Percentiles rank a stretch among this genome's conserved stretches.
Conservation (phyloP, 495 filamentous ascomycete genomes). For the Hyaloscypha hepaticicola region DNA sequence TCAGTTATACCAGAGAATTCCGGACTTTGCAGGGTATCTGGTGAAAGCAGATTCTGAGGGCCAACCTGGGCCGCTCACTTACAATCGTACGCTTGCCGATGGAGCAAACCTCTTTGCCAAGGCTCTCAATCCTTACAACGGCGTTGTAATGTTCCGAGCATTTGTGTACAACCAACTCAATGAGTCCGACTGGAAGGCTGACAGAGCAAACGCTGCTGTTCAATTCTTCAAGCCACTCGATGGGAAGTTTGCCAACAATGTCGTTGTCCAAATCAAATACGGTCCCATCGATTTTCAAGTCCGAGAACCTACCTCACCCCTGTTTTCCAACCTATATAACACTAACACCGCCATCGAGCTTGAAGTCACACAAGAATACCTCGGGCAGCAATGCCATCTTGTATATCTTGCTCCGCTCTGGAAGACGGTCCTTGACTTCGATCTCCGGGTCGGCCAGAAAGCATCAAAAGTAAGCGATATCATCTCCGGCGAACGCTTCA, state of each 20-base stretch:
- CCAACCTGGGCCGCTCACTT: conserved; percentile 66
- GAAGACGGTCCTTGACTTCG: conserved; percentile 66
- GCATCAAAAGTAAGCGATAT: conserved; percentile 56
- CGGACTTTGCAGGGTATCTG: conserved; percentile 67
- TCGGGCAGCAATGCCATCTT: conserved; percentile 69
- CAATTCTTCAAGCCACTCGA: conserved; percentile 67
- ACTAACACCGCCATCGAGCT: conserved; percentile 64
- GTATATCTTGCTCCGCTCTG: conserved; percentile 67
- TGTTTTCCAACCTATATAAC: conserved; percentile 62
- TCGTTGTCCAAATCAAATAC: conserved; percentile 71
- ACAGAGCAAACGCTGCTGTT: conserved; percentile 68
- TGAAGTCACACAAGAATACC: conserved; percentile 67
- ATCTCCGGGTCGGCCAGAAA: conserved; percentile 58
- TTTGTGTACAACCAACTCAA: conserved; percentile 69
- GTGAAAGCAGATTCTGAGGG: conserved; percentile 76
- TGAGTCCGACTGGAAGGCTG: conserved; percentile 59
- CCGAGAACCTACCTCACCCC: conserved; percentile 65
- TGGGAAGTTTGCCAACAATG: conserved; percentile 65
- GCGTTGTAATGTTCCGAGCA: conserved; percentile 69
- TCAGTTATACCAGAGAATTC: conserved; percentile 57
- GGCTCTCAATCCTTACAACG: conserved; percentile 59
- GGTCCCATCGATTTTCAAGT: conserved; percentile 78
- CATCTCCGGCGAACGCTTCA: conserved; percentile 58
- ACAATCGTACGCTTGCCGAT: conserved; percentile 66
- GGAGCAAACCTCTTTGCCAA: conserved; percentile 70